Conservation (phyloP, 2,329 filamentous ascomycete genomes). For the Chaetothyriales sp. region DNA sequence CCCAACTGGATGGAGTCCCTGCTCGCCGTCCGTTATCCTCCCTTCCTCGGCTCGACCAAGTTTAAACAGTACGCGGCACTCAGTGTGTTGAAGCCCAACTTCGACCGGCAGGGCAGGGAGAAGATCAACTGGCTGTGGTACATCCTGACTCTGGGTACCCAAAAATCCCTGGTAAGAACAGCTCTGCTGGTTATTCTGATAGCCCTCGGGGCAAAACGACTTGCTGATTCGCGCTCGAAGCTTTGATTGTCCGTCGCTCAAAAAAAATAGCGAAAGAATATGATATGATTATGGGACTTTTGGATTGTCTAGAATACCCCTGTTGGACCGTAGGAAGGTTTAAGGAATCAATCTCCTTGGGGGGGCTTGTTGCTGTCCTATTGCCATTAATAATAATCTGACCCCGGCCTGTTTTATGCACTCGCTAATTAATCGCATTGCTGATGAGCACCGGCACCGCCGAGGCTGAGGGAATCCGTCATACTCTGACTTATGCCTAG, state of each 20-base stretch:
- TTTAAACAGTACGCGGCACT: conserved; percentile 36
- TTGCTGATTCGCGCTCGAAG: neutral
- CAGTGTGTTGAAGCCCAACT: conserved; percentile 40
- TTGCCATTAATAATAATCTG: too few relatives aligned
- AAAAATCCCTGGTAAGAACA: conserved; percentile 1
- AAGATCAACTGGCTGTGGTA: conserved; percentile 14
- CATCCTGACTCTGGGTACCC: conserved; percentile 15
- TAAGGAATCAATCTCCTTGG: too few relatives aligned
- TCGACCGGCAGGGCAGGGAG: conserved; percentile 40
- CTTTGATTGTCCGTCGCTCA: neutral
- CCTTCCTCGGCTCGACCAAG: conserved; percentile 39
- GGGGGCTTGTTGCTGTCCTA: too few relatives aligned
- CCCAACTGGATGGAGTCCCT: conserved; percentile 46
- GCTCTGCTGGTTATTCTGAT: neutral
- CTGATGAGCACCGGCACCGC: too few relatives aligned
- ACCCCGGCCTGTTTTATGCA: too few relatives aligned
- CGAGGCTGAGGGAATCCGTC: too few relatives aligned
- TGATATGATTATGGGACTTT: too few relatives aligned
- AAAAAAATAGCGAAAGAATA: too few relatives aligned
- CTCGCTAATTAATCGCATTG: too few relatives aligned
- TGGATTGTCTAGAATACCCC: too few relatives aligned
- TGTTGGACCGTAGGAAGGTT: too few relatives aligned
- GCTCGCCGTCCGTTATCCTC: conserved; percentile 44
- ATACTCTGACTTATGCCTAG: too few relatives aligned
- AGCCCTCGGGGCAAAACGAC: neutral